Evolutionary conservation across 345 rosid genomes (phyloP), one percentile per base, ranked within the genome.

Genomic region (Linum usitatissimum): DNA sequence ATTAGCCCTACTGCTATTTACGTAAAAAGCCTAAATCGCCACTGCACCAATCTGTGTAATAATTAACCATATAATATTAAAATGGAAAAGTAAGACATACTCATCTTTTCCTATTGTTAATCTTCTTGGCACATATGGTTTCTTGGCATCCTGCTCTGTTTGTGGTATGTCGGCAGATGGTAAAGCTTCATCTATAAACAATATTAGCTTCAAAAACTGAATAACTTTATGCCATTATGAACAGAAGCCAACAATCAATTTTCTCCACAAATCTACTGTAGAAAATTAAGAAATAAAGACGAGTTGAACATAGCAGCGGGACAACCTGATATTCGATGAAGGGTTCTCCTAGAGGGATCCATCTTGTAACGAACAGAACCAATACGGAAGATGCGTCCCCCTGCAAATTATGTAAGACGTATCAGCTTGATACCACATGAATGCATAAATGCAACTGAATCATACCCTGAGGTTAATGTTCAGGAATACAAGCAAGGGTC

Each of bases 281-380:
- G 30, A 55, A 55, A 2, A 18, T 19, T 18, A 28, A 19, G 3
- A 18, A 19, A 28, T 6, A 19, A 55, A 28, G 8, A 19, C 6
- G 18, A 55, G 13, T 55, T 19, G 13, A 18, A 19, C 21, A 19
- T 2, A 55, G 23, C 59, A 55, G 30, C 18, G 36, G 62, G 64
- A 73, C 48, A 66, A 85, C 90, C 91, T 74, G 91, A 79, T 68
- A 84, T 79, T 78, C 97, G 87, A 70, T 85, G 94, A 70, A 93
- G 94, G 20, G 99, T 86, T 71, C 84, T 81, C 78, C 87, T 80
- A 53, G 97, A 87, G 75, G 97, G 63, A 77, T 87, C 99, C 97
- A 90, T 90, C 78, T 77, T 89, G 80, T 92, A 87, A 71, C 84
- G 84, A 55, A 82, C 75, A 40, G 84, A 79, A 73, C 97, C 97